Percentiles rank a stretch among this genome's conserved stretches.
These are phyloP conservation scores for Cercophora sp. DNA, from an alignment of 495 filamentous ascomycete species.

Conservation along the genomic window DNA sequence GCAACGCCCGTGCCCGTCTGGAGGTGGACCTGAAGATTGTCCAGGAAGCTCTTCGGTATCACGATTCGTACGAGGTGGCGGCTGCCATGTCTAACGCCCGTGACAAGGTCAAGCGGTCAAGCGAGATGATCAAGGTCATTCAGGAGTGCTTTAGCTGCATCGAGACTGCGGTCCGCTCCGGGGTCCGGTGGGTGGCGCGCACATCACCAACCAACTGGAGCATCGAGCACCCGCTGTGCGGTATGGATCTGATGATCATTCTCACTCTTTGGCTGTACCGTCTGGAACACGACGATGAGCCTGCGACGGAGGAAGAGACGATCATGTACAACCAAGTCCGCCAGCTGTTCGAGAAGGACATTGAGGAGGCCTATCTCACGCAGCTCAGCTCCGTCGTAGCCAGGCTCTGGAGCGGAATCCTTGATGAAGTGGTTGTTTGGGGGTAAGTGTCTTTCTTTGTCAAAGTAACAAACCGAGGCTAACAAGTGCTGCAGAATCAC, in stretches of 20 bases:
- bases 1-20: conserved; percentile 86
- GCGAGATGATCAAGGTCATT: conserved; percentile 98
- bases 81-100: conserved; percentile 92
- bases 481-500: conserved; percentile 71
- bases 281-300: conserved; percentile 98
- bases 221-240: conserved; percentile 94
- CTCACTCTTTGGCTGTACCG: conserved; percentile 97
- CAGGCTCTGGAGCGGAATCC: conserved; percentile 93
- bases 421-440: conserved; percentile 98
- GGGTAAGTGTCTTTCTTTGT: conserved; percentile 53
- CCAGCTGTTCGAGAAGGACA: conserved; percentile 83
- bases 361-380: conserved; percentile 69
- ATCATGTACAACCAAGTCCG: conserved; percentile 95
- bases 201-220: conserved; percentile 99
- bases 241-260: conserved; percentile 97
- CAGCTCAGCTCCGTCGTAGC: conserved; percentile 86
- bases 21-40: conserved; percentile 93
- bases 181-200: conserved; percentile 95
- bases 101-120: conserved; percentile 87
- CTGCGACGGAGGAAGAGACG: conserved; percentile 83
- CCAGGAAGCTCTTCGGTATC: conserved; percentile 94
- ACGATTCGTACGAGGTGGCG: conserved; percentile 94
- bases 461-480: conserved; percentile 33
- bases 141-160: conserved; percentile 98
- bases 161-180: conserved; percentile 89